Percentiles rank a stretch among this genome's conserved stretches.
Evolutionary conservation across 768 basidiomycete species (phyloP).

Genomic region (Fomitopsis serialis): DNA sequence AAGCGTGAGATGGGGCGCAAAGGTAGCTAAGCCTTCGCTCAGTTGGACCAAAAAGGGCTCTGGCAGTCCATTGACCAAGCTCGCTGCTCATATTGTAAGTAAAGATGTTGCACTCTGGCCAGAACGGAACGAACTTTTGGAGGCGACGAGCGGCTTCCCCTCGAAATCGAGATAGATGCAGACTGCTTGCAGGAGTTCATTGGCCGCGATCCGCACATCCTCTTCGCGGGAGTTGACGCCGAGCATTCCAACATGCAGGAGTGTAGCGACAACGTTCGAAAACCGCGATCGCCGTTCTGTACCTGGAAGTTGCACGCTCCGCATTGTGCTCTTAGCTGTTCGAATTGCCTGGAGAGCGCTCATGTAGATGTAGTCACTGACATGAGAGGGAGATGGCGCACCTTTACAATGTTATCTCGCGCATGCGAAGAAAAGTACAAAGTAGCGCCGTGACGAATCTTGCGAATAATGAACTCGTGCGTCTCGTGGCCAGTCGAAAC

Average conservation of each 20-base stretch:
- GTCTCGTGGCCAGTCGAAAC: slow-evolving; percentile 71
- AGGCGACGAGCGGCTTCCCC: slow-evolving; percentile 61
- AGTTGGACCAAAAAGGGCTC: slow-evolving; percentile 56
- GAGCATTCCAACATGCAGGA: slow-evolving; percentile 83
- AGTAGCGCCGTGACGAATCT: slow-evolving; percentile 63
- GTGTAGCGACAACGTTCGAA: slow-evolving; percentile 78
- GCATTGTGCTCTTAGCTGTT: slow-evolving; percentile 66
- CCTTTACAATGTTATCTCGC: slow-evolving; percentile 74
- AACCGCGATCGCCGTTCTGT: slow-evolving; percentile 70
- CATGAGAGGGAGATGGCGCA: slow-evolving; percentile 16
- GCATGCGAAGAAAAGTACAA: slow-evolving; percentile 70
- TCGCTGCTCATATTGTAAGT: slow-evolving; percentile 29
- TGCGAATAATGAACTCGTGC: slow-evolving; percentile 79
- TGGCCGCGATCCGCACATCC: slow-evolving; percentile 72
- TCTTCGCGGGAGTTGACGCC: slow-evolving; percentile 73
- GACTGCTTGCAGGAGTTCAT: slow-evolving; percentile 73
- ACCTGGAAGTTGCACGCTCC: slow-evolving; percentile 44
- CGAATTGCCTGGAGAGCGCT: slow-evolving; percentile 51
- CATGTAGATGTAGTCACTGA: background rate
- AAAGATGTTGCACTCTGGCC: background rate
- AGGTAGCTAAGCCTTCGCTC: slow-evolving; percentile 67
- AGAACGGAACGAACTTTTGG: slow-evolving; percentile 46
- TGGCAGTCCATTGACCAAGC: slow-evolving; percentile 65
- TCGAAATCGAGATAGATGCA: slow-evolving; percentile 77
- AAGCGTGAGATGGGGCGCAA: slow-evolving; percentile 78